These are phyloP conservation scores for Colletotrichum costaricense DNA, from an alignment of 2,329 filamentous ascomycete species.

Conservation along the genomic window DNA sequence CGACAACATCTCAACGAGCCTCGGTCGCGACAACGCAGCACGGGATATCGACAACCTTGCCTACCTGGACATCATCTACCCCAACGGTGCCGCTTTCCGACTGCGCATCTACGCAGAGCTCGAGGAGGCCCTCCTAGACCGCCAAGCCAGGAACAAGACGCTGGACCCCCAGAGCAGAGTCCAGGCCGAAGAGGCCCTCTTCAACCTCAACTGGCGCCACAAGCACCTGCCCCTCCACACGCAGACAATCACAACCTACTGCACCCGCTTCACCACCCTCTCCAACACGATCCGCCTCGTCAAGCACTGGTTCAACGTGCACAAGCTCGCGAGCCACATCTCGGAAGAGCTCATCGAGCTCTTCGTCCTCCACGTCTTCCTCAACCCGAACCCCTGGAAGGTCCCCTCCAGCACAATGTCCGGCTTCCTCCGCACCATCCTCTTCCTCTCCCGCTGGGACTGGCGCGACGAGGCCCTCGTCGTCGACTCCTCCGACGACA, in stretches of 20 bases:
- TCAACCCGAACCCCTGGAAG: slow-evolving; percentile 84
- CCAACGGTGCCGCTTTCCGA: slow-evolving; percentile 79
- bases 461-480: slow-evolving; percentile 88
- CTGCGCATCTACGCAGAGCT: slow-evolving; percentile 90
- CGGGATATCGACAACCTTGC: slow-evolving; percentile 79
- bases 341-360: slow-evolving; percentile 87
- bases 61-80: slow-evolving; percentile 84
- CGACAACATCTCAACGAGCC: slow-evolving; percentile 70
- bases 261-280: slow-evolving; percentile 82
- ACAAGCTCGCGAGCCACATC: slow-evolving; percentile 83
- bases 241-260: slow-evolving; percentile 83
- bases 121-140: slow-evolving; percentile 83
- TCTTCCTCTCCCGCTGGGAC: slow-evolving; percentile 88
- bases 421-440: slow-evolving; percentile 84
- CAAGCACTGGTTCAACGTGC: slow-evolving; percentile 89
- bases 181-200: slow-evolving; percentile 76
- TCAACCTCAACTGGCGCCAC: slow-evolving; percentile 77
- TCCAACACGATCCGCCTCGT: slow-evolving; percentile 85
- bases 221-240: slow-evolving; percentile 81
- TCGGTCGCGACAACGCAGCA: slow-evolving; percentile 84
- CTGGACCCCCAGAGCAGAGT: slow-evolving; percentile 74
- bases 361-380: slow-evolving; percentile 80
- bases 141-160: slow-evolving; percentile 80
- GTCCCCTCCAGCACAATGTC: slow-evolving; percentile 80
- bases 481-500: slow-evolving; percentile 77